Evolutionary conservation across 2,329 filamentous ascomycete genomes (phyloP), one percentile per base, ranked within the genome.

Genomic region (Fusarium sarcochroum): DNA sequence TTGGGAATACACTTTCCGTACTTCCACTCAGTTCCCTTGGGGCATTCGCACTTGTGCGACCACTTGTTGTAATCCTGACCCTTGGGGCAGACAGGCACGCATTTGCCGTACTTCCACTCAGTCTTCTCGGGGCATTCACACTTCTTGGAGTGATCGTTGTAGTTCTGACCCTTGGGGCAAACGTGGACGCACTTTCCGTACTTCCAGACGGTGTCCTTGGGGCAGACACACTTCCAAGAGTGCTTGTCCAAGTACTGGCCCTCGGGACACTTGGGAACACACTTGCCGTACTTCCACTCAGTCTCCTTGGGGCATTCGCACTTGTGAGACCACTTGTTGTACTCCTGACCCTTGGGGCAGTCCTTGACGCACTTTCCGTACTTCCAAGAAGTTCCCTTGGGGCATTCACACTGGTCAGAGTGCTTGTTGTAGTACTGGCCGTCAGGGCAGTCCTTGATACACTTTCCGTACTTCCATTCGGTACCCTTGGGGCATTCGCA

Each of bases 61-160:
- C 27, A 30, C 18, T 44, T 13, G 18, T 59, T 35, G 41, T 48
- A 59, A 18, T 49, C 46, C 49, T 59, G 56, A 15, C 35, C 42
- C 17, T 46, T 42, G 25, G 44, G 44, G 34, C 53, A 56, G 15
- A 35, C 40, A 15, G 56, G 58, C 1, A 30, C 10, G 27, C 63
- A 65, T 45, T 66, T 54, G 3, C 54, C 45, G 21, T 63, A 53
- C 21, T 68, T 50, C 23, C 42, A 50, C 56, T 56, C 50, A 49
- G 54, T 52, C 13, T 54, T 63, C 10, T 51, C 14, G 11, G 53
- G 65, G 54, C 65, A 68, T 5, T 55, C 50, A n/a, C 65, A 68
- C 17, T 41, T 9, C 6, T 64, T 0, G 4, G 34, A 20, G 18
- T 45, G 18, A 15, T 30, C 13, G 41, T 66, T 46, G 23, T 55